Conservation (phyloP, 1,139 yeast genomes). For the Pichia sp. region DNA sequence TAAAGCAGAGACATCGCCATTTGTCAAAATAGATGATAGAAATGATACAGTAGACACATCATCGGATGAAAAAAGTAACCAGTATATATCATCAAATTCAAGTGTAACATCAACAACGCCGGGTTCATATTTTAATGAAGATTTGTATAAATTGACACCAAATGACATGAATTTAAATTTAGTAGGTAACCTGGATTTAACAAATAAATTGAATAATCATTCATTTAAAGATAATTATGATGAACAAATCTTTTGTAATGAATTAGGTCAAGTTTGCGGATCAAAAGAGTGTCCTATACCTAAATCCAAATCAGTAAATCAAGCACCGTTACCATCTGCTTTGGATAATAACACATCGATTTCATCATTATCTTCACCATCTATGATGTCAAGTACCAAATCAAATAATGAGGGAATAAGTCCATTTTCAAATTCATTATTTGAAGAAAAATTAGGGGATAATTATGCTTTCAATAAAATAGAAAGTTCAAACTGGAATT, state of each 20-base stretch:
- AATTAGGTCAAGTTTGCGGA: slow-evolving; percentile 79
- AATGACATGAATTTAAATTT: background rate
- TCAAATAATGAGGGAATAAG: background rate
- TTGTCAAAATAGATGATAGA: no score
- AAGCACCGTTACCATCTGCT: no score
- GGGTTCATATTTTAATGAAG: slow-evolving; percentile 1
- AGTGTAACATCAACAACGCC: slow-evolving; percentile 12
- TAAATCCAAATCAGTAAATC: slow-evolving; percentile 31
- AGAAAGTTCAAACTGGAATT: slow-evolving; percentile 20
- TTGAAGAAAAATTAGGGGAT: no score
- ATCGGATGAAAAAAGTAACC: slow-evolving; percentile 2
- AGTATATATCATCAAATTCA: slow-evolving; percentile 9
- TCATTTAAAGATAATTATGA: slow-evolving; percentile 40
- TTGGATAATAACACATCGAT: no score
- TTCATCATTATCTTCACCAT: slow-evolving; percentile 1
- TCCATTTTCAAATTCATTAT: slow-evolving; percentile 3
- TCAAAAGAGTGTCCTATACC: slow-evolving; percentile 69
- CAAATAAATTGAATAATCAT: slow-evolving; percentile 18
- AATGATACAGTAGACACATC: slow-evolving; percentile 2
- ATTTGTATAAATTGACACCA: background rate
- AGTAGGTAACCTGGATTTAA: background rate
- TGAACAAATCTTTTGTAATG: slow-evolving; percentile 61
- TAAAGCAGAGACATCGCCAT: no score
- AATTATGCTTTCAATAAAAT: no score
- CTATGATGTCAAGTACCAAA: background rate